Base-by-base conservation (phyloP, 2,329 filamentous ascomycete species). In the Botrytis hyacinthi region DNA sequence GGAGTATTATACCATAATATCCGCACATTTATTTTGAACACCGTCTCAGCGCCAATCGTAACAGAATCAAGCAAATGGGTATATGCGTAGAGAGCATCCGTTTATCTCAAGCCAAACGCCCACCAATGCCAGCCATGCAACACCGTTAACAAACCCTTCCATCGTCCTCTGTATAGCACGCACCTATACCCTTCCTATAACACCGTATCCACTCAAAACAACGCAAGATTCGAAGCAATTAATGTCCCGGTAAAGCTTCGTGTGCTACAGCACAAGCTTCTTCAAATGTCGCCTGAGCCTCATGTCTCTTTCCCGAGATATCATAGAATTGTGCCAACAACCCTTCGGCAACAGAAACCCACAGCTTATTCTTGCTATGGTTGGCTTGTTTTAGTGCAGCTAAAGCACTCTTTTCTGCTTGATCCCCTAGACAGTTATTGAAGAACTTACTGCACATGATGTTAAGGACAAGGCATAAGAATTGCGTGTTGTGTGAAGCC, bases 381-480 rank as follows among this genome's bases (percentile, higher is more conserved):
- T 88, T 87, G 8, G 92, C 91, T 83, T 93, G 91, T 60, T 87
- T 87, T 37, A 87, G 87, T 37, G 90, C 91, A 0, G 92, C 92
- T 76, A 88, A 87, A 7, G 92, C 91, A 79, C 91, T 93, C 83
- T 94, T 94, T 74, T 93, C 86, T 0, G 92, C 91, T 81, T 95
- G 92, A 74, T 92, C 91, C 68, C 94, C 94, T 95, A 98, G 79
- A 7, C 80, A 77, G 67, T 78, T 78, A 9, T 73, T 73, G 72
- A 81, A 82, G 71, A 97, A 92, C 70, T 90, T 89, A 79, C 88
- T 90, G 70, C 92, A 92, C 92, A 98, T 97, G 76, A 96, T 91
- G 77, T 91, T 94, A 74, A 98, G 88, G 9, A 92, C 91, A 76
- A 98, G 92, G 66, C 91, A 91, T n/a, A 94, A 87, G 71, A 95